Evolutionary conservation across 2,329 filamentous ascomycete genomes (phyloP).

Genomic region (Colletotrichum sp.): DNA sequence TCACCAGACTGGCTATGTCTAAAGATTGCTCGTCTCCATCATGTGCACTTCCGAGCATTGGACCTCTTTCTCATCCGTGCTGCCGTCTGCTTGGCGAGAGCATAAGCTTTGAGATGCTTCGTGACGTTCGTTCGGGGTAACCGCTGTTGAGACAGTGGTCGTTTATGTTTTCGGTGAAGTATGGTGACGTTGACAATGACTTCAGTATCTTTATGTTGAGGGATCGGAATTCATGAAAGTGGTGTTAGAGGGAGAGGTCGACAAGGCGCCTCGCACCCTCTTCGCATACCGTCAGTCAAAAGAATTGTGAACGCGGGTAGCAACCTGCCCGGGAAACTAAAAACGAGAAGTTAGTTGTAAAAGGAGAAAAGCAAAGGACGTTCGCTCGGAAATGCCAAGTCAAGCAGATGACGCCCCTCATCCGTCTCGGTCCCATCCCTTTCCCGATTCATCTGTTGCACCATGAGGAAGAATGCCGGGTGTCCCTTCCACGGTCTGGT

Average conservation of each 20-base stretch:
- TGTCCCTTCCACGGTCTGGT: not conserved
- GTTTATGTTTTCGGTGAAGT: not conserved
- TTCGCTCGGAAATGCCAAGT: not conserved
- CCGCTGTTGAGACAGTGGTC: not conserved
- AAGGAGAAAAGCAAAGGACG: not conserved
- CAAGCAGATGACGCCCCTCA: not conserved
- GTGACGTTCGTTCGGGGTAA: not conserved
- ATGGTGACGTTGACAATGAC: not conserved
- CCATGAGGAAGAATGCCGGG: not conserved
- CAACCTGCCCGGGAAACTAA: not conserved
- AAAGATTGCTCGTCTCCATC: not conserved
- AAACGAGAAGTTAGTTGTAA: not conserved
- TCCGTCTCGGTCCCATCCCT: not conserved
- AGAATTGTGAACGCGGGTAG: not conserved
- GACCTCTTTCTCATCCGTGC: not conserved
- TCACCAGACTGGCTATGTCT: not conserved
- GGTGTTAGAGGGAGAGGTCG: not conserved
- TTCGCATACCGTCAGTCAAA: not conserved
- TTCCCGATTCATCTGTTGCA: not conserved
- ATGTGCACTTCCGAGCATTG: not conserved
- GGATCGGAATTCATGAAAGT: not conserved
- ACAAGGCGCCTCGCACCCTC: not conserved
- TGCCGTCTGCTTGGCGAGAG: not conserved
- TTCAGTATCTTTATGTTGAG: not conserved
- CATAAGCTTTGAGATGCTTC: not conserved